These are phyloP conservation scores for Coemansia sp. DNA, from an alignment of 192 early-diverging fungal species.

Conservation along the genomic window DNA sequence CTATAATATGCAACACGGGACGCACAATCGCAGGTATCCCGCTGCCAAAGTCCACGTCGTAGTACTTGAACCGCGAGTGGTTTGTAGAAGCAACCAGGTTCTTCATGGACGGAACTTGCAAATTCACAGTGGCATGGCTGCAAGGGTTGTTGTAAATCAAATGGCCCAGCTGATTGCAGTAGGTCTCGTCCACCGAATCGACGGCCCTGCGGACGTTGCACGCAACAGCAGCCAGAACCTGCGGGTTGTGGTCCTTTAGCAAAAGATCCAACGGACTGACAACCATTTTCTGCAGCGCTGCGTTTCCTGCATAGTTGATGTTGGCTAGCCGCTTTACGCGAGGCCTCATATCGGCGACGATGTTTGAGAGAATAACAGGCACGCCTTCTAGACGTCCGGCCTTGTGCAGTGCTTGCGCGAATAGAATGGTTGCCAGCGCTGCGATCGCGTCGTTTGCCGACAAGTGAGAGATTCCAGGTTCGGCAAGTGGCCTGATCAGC, in stretches of 20 bases:
- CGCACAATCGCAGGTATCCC: neutral
- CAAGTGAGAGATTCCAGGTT: neutral
- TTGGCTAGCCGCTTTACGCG: neutral
- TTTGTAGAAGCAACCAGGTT: neutral
- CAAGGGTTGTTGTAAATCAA: neutral
- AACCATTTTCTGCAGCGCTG: neutral
- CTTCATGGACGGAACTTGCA: neutral
- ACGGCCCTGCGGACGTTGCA: neutral
- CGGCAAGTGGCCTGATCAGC: neutral
- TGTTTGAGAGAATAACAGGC: neutral
- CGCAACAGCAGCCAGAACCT: neutral
- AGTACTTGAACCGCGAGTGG: neutral
- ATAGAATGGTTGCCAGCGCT: neutral
- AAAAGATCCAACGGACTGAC: neutral
- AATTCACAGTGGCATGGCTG: neutral
- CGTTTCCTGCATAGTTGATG: neutral
- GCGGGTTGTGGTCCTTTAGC: neutral
- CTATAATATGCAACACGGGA: neutral
- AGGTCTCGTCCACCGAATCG: neutral
- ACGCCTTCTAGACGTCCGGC: no score
- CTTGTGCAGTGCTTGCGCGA: neutral
- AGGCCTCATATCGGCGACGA: neutral
- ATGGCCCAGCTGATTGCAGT: neutral
- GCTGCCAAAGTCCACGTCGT: neutral
- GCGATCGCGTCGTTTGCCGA: neutral